Conservation (phyloP, 371 early-diverging fungal genomes). For the Saksenaea vasiformis region DNA sequence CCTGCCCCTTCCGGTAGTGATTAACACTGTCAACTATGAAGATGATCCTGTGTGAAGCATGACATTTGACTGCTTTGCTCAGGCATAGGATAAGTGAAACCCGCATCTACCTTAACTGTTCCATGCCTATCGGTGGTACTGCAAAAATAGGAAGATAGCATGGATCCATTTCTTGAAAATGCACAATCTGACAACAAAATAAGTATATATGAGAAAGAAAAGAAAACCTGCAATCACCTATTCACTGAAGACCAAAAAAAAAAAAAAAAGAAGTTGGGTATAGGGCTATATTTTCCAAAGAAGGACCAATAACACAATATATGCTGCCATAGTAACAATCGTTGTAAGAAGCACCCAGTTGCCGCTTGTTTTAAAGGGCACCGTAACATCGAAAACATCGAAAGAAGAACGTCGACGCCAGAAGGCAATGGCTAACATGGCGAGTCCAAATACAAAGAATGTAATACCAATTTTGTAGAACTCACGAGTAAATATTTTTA, state of each 20-base stretch:
- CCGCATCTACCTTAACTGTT: too few relatives aligned
- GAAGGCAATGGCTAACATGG: slow-evolving; percentile 66
- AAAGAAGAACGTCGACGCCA: slow-evolving; percentile 54
- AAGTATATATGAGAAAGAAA: background rate
- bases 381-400: slow-evolving; percentile 47
- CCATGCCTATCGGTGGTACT: too few relatives aligned
- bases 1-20: too few relatives aligned
- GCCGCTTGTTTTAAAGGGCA: slow-evolving; percentile 52
- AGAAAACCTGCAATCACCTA: background rate
- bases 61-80: too few relatives aligned
- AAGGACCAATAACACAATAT: slow-evolving; percentile 48
- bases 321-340: slow-evolving; percentile 47
- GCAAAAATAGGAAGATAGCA: too few relatives aligned
- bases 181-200: too few relatives aligned
- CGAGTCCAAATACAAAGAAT: slow-evolving; percentile 70
- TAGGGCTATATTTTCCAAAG: slow-evolving; percentile 33
- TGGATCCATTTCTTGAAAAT: too few relatives aligned
- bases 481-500: slow-evolving; percentile 67
- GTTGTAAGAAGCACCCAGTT: slow-evolving; percentile 57
- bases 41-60: too few relatives aligned
- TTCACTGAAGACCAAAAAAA: background rate
- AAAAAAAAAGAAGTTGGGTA: background rate
- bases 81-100: too few relatives aligned
- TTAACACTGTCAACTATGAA: too few relatives aligned
- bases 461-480: slow-evolving; percentile 78